These are phyloP conservation scores for Rhizopogon vesiculosus DNA, from an alignment of 768 basidiomycete genomes.

Conservation along the genomic window DNA sequence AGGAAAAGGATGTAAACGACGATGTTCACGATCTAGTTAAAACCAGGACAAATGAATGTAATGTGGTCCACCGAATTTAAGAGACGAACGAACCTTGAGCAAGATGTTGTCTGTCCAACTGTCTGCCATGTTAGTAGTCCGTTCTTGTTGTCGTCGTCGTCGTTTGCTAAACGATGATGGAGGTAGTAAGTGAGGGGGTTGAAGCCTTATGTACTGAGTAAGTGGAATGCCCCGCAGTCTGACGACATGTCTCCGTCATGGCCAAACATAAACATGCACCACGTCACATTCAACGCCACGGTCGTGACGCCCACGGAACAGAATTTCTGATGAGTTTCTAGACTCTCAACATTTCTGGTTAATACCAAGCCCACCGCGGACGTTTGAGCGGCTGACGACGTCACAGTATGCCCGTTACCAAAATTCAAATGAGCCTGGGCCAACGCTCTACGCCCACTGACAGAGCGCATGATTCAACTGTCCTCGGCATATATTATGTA, in stretches of 20 bases:
- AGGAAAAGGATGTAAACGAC: conserved; percentile 81
- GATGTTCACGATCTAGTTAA: conserved; percentile 64
- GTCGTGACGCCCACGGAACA: no score
- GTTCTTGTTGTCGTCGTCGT: background rate
- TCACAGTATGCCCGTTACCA: no score
- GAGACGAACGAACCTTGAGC: conserved; percentile 55
- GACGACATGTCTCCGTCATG: conserved; percentile 16
- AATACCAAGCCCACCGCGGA: no score
- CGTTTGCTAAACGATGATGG: conserved; percentile 3
- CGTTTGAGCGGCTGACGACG: no score
- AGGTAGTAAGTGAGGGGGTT: background rate
- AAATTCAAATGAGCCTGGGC: no score
- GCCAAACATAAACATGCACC: conserved; percentile 4
- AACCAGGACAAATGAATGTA: background rate
- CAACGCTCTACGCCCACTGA: no score
- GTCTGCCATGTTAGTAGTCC: conserved; percentile 44
- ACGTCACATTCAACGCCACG: background rate
- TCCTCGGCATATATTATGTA: no score
- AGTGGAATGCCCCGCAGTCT: conserved; percentile 6
- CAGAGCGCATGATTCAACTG: no score
- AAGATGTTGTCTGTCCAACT: conserved; percentile 75
- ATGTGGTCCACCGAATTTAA: background rate
- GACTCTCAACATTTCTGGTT: no score
- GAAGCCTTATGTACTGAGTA: conserved; percentile 19
- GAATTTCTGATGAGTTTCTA: no score